phyloP scores from a whole-genome alignment of 1,284 basidiomycete species.

The Austropuccinia psidii region DNA sequence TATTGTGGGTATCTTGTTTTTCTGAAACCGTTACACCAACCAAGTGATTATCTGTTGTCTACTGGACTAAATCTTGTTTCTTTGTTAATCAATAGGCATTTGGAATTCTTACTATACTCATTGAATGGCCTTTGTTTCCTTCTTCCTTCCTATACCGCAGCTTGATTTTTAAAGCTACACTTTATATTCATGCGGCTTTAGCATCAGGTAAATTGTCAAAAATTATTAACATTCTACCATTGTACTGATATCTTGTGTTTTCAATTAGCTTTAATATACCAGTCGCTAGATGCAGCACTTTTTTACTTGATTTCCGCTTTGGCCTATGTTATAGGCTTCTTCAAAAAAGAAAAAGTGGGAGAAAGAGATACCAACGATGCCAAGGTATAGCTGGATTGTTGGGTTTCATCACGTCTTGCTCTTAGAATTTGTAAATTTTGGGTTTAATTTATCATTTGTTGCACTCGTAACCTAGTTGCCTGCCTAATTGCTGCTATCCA shows the following conservation, averaged over 20 bases:
- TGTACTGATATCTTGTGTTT: background rate
- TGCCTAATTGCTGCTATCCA: too few species aligned
- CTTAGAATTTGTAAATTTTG: too few species aligned
- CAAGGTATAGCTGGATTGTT: background rate
- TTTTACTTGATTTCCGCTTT: slow-evolving; percentile 12
- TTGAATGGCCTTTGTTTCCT: slow-evolving; percentile 23
- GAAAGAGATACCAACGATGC: background rate
- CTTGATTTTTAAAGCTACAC: slow-evolving; percentile 7
- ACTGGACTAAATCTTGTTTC: background rate
- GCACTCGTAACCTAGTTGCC: too few species aligned
- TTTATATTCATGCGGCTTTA: background rate
- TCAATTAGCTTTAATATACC: slow-evolving; percentile 6
- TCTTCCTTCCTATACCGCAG: slow-evolving; percentile 9
- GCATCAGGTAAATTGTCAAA: slow-evolving; percentile 1
- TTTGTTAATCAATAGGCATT: background rate
- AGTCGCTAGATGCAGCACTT: slow-evolving; percentile 12
- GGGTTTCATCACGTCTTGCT: background rate
- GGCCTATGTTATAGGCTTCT: background rate
- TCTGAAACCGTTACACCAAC: too few species aligned
- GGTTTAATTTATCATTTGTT: too few species aligned
- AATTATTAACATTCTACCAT: background rate
- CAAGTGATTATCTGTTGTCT: background rate
- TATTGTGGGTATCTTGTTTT: background rate
- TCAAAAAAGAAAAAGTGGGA: background rate
- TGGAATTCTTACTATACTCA: background rate